Evolutionary conservation across 306 rosid genomes (phyloP).

Genomic region (Gastrolobium bilobum): DNA sequence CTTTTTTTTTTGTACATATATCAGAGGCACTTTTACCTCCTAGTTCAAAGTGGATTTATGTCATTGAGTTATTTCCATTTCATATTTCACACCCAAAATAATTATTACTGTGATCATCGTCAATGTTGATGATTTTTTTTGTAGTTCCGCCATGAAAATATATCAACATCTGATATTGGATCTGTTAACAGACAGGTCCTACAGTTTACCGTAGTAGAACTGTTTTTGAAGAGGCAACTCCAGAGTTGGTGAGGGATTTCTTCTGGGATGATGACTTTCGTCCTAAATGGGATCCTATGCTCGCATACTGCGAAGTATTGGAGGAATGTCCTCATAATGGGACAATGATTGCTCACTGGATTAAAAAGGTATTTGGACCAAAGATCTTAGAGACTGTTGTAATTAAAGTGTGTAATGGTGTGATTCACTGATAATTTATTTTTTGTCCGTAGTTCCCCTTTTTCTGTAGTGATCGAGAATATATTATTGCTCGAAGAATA

Average conservation of each 20-base stretch:
- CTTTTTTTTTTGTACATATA: neutral
- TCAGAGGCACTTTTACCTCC: slow-evolving; percentile 23
- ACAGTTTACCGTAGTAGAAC: slow-evolving; percentile 90
- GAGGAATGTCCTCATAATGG: slow-evolving; percentile 88
- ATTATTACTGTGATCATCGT: slow-evolving; percentile 5
- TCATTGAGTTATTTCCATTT: slow-evolving; percentile 27
- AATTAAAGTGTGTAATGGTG: neutral
- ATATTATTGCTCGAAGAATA: slow-evolving; percentile 93
- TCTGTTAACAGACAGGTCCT: slow-evolving; percentile 78
- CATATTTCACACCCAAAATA: slow-evolving; percentile 27
- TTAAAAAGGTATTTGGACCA: slow-evolving; percentile 82
- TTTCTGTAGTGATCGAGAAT: slow-evolving; percentile 99
- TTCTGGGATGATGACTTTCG: slow-evolving; percentile 99
- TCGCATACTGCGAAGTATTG: slow-evolving; percentile 73
- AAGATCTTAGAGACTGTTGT: slow-evolving; percentile 26
- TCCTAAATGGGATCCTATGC: slow-evolving; percentile 97
- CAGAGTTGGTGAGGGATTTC: slow-evolving; percentile 97
- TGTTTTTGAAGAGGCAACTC: slow-evolving; percentile 91
- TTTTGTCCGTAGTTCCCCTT: slow-evolving; percentile 84
- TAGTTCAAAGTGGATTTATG: slow-evolving; percentile 34
- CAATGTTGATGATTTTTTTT: slow-evolving; percentile 33
- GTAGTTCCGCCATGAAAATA: slow-evolving; percentile 36
- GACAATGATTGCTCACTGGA: slow-evolving; percentile 87
- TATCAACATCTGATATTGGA: slow-evolving; percentile 50
- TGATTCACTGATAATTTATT: slow-evolving; percentile 49